Percentiles rank a stretch among this genome's conserved stretches.
Evolutionary conservation across 164 flowering plant species (phyloP).

Genomic region (Buxus sempervirens): DNA sequence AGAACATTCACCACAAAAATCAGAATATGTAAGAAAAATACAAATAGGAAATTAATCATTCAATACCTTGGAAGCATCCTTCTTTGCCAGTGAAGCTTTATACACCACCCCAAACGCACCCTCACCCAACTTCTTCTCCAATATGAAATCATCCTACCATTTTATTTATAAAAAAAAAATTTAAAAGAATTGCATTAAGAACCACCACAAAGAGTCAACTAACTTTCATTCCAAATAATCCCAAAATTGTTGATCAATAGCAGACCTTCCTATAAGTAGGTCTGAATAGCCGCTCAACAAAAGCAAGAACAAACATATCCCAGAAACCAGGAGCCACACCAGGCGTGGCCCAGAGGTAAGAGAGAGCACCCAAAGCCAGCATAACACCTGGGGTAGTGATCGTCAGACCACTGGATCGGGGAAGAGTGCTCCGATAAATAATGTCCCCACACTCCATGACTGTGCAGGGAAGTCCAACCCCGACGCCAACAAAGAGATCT

Average conservation of each 20-base stretch:
- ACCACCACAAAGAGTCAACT: neutral
- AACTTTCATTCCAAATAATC: too few species aligned
- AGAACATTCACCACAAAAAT: neutral
- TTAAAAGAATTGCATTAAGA: neutral
- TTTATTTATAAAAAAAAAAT: conserved; percentile 2
- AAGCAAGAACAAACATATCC: conserved; percentile 98
- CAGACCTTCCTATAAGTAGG: conserved; percentile 82
- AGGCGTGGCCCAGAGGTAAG: conserved; percentile 98
- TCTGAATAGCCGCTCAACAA: conserved; percentile 78
- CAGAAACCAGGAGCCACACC: conserved; percentile 99
- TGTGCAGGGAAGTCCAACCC: conserved; percentile 96
- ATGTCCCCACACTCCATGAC: conserved; percentile 97
- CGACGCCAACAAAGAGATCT: conserved; percentile 81
- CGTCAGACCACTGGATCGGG: conserved; percentile 62
- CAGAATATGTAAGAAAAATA: neutral
- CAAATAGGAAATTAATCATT: neutral
- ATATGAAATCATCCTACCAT: conserved; percentile 76
- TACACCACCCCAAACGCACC: conserved; percentile 94
- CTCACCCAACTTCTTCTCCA: conserved; percentile 97
- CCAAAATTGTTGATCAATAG: neutral
- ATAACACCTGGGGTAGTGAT: conserved; percentile 75
- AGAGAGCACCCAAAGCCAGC: conserved; percentile 72
- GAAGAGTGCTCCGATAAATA: conserved; percentile 88
- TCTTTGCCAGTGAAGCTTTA: conserved; percentile 56
- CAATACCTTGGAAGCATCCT: conserved; percentile 55